Evolutionary conservation across 257 asterid species (phyloP), one percentile per base, ranked within the genome.

Genomic region (Solanum rostratum): DNA sequence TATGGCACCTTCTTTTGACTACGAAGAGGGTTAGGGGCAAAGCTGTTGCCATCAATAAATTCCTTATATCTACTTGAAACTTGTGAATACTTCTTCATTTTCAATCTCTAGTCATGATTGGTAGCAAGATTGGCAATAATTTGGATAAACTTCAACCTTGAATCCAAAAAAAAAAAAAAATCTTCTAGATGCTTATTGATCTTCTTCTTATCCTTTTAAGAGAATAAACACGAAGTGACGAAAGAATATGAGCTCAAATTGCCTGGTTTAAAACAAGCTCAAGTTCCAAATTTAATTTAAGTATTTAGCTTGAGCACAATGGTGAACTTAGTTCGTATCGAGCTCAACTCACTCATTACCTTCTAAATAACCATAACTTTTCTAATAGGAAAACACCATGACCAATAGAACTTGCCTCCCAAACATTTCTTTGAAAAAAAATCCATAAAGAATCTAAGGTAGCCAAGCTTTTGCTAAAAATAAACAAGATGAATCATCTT

Each of bases 21-120:
- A 86, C 82, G 41, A 84, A 50, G 71, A 85, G 90, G 71, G 88
- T 85, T 6, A 84, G 84, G 52, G 85, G 55, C 6, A 83, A 88
- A 88, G 59, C 84, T 62, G 86, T 50, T 49, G 82, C 88, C 15
- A 84, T 88, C 22, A 52, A 60, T n/a, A 60, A 88, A 71, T 84
- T 85, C 85, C 86, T 81, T 57, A 71, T 71, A 12, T 71, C 69
- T 24, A 69, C 65, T 20, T 82, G 63, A 59, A 68, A 79, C 43
- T 27, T 59, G 46, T 62, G 87, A 87, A 59, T 84, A 90, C 88
- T 83, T 76, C 27, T 24, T 76, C 63, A 10, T 50, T 50, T 15
- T 22, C 52, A 78, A 78, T 50, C 27, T 78, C 39, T 46, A 27
- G 43, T 14, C 5, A 18, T 29, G 82, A 43, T n/a, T 71, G 55